Conservation (phyloP, 202 grass and related monocot genomes). For the Brachypodium distachyon region DNA sequence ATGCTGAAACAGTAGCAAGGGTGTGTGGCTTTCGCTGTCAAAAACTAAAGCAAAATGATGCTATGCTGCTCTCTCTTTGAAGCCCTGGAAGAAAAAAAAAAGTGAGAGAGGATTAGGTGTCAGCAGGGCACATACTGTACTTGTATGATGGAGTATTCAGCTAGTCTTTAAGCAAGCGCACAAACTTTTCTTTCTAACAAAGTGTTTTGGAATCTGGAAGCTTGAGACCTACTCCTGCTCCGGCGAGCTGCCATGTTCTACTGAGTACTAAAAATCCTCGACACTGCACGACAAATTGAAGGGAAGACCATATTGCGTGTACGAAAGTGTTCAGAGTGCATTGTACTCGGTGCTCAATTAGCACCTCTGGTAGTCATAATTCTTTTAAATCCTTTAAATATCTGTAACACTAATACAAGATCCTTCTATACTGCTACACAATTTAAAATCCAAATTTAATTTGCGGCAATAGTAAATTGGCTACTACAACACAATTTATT, state of each 20-base stretch:
- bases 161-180: conserved; percentile 1
- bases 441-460: no score
- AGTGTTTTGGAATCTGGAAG: conserved; percentile 13
- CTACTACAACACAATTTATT: no score
- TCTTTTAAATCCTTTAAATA: no score
- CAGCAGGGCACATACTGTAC: conserved; percentile 4
- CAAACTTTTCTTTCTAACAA: conserved; percentile 1
- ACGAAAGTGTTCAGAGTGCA: no score
- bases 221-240: conserved; percentile 24
- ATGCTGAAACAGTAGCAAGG: neutral
- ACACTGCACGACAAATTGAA: neutral
- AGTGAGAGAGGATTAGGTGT: conserved; percentile 10
- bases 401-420: no score
- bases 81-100: neutral
- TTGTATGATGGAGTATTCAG: neutral
- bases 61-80: neutral
- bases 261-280: neutral
- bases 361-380: no score
- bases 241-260: neutral
- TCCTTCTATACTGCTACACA: no score
- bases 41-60: conserved; percentile 8
- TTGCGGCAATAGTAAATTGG: no score
- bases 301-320: no score
- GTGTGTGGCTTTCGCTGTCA: neutral
- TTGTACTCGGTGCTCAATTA: no score